Conservation (phyloP, 176 grass and related monocot species). For the Carex littledalei region DNA sequence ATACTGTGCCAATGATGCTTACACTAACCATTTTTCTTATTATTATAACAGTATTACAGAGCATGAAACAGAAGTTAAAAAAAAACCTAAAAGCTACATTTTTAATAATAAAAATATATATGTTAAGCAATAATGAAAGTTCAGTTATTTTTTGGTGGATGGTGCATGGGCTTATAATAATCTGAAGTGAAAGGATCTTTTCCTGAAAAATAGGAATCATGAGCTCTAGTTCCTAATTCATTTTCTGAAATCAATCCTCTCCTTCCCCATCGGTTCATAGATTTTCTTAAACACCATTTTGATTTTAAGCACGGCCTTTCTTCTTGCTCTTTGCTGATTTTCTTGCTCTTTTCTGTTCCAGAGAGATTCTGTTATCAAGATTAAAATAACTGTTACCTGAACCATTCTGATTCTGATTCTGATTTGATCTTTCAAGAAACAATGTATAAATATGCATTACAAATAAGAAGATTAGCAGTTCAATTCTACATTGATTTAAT, state of each 20-base stretch:
- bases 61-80: neutral
- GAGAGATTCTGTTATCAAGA: slow-evolving; percentile 5
- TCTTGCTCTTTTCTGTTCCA: neutral
- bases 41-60: slow-evolving; percentile 1
- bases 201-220: slow-evolving; percentile 8
- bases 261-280: neutral
- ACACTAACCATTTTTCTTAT: neutral
- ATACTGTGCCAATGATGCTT: neutral
- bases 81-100: neutral
- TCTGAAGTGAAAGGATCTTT: slow-evolving; percentile 18
- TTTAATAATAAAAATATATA: neutral
- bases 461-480: neutral
- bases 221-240: neutral
- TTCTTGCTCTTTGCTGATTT: neutral
- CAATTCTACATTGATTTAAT: neutral
- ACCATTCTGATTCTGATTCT: neutral
- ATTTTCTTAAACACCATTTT: neutral
- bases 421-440: neutral
- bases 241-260: slow-evolving; percentile 10
- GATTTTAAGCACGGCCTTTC: neutral
- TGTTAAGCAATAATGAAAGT: neutral
- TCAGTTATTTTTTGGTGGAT: slow-evolving; percentile 25
- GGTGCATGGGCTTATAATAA: neutral
- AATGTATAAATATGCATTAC: too few species aligned
- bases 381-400: neutral